A percentile compares a stretch with the other conserved stretches of the same genome.
phyloP scores from a whole-genome alignment of 129 eudicot species.

The Erigeron canadensis region DNA sequence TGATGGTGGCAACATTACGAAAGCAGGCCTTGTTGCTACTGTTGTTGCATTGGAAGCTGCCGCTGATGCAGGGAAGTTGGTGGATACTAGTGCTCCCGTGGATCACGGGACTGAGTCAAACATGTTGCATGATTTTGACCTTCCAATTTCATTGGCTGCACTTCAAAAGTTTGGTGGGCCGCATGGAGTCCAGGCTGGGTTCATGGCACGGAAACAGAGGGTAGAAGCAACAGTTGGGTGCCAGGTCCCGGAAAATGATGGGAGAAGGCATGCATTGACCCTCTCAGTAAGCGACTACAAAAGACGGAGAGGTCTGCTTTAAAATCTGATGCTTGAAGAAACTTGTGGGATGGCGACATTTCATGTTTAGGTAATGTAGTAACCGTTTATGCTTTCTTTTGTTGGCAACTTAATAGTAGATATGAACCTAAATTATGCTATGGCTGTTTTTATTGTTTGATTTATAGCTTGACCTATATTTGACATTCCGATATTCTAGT shows the following conservation, averaged over 20 bases:
- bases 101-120: conserved; percentile 85
- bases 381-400: conserved; percentile 6
- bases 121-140: conserved; percentile 71
- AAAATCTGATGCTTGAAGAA: conserved; percentile 12
- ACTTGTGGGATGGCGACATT: background rate
- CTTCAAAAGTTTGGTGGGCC: conserved; percentile 90
- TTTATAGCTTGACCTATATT: background rate
- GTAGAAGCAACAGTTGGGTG: conserved; percentile 80
- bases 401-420: background rate
- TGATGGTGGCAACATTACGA: conserved; percentile 25
- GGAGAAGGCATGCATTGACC: conserved; percentile 83
- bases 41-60: conserved; percentile 90
- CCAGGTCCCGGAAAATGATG: conserved; percentile 84
- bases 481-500: background rate
- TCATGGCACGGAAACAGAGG: conserved; percentile 90
- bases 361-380: background rate
- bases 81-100: conserved; percentile 88
- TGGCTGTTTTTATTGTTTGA: background rate
- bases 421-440: conserved; percentile 6
- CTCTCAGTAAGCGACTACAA: conserved; percentile 86
- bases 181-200: conserved; percentile 78
- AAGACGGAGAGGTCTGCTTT: conserved; percentile 89
- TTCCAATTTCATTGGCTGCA: conserved; percentile 70
- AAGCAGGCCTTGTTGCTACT: conserved; percentile 65
- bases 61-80: conserved; percentile 89